A percentile compares a stretch with the other conserved stretches of the same genome.
phyloP scores from a whole-genome alignment of 768 basidiomycete genomes.

The Tylopilus cervinicoccineus region DNA sequence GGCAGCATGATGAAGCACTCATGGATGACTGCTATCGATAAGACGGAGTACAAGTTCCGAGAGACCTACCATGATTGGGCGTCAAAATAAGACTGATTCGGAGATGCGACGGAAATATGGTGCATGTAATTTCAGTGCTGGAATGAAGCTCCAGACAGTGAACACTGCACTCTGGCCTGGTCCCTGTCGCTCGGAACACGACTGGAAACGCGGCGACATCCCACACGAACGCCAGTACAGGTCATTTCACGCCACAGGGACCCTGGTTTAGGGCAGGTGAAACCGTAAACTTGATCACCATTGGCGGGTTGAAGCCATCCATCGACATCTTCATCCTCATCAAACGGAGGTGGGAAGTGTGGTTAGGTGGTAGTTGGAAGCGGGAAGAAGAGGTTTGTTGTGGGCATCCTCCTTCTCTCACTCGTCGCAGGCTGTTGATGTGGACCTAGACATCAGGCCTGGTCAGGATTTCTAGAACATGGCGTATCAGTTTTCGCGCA shows the following conservation, averaged over 20 bases:
- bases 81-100: slow-evolving; percentile 19
- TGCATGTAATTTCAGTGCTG: slow-evolving; percentile 12
- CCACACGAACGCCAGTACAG: not conserved
- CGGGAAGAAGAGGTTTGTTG: slow-evolving; percentile 64
- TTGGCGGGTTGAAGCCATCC: slow-evolving; percentile 18
- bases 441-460: slow-evolving; percentile 37
- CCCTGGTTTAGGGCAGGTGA: slow-evolving; percentile 33
- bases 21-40: slow-evolving; percentile 26
- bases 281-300: slow-evolving; percentile 16
- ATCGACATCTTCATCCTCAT: slow-evolving; percentile 50
- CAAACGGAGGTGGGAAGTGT: slow-evolving; percentile 64
- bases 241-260: slow-evolving; percentile 29
- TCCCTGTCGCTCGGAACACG: slow-evolving; percentile 8
- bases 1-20: slow-evolving; percentile 16
- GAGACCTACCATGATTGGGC: slow-evolving; percentile 13
- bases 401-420: not conserved
- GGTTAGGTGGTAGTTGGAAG: slow-evolving; percentile 66
- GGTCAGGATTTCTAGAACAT: slow-evolving; percentile 47
- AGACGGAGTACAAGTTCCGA: slow-evolving; percentile 27
- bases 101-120: slow-evolving; percentile 26
- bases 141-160: slow-evolving; percentile 20
- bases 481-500: slow-evolving; percentile 82
- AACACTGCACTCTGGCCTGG: slow-evolving; percentile 7
- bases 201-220: slow-evolving; percentile 11
- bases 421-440: slow-evolving; percentile 15